Percentiles rank a stretch among this genome's conserved stretches.
phyloP scores from a whole-genome alignment of 1,139 yeast species.

The Yamadazyma dushanensis region DNA sequence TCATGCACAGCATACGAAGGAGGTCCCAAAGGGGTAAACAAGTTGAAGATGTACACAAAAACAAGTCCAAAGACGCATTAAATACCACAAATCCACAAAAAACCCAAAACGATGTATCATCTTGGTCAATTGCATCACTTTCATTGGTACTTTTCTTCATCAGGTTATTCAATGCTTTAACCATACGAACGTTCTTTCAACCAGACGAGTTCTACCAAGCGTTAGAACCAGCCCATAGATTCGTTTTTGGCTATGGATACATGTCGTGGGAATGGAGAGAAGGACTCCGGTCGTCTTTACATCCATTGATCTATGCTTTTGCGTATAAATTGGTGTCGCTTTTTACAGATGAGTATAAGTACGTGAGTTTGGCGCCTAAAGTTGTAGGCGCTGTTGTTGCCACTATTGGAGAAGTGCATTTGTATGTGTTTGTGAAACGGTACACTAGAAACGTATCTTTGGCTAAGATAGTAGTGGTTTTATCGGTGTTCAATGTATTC shows the following conservation, averaged over 20 bases:
- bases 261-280: slow-evolving; percentile 94
- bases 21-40: no score
- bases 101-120: no score
- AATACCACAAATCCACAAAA: no score
- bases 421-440: slow-evolving; percentile 48
- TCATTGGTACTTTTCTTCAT: slow-evolving; percentile 14
- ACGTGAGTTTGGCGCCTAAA: slow-evolving; percentile 51
- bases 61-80: no score
- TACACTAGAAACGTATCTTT: slow-evolving; percentile 35
- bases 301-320: slow-evolving; percentile 68
- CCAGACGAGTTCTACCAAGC: slow-evolving; percentile 96
- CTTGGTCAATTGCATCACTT: background rate
- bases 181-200: slow-evolving; percentile 78
- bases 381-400: slow-evolving; percentile 70
- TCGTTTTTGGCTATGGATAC: slow-evolving; percentile 78
- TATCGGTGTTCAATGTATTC: slow-evolving; percentile 73
- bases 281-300: slow-evolving; percentile 73
- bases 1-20: no score
- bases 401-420: slow-evolving; percentile 65
- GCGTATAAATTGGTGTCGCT: slow-evolving; percentile 29
- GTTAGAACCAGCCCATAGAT: slow-evolving; percentile 83
- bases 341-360: slow-evolving; percentile 14
- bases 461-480: slow-evolving; percentile 46
- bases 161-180: slow-evolving; percentile 63
- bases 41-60: no score